These are phyloP conservation scores for Daldinia sp. DNA, from an alignment of 2,329 filamentous ascomycete genomes.

Conservation along the genomic window DNA sequence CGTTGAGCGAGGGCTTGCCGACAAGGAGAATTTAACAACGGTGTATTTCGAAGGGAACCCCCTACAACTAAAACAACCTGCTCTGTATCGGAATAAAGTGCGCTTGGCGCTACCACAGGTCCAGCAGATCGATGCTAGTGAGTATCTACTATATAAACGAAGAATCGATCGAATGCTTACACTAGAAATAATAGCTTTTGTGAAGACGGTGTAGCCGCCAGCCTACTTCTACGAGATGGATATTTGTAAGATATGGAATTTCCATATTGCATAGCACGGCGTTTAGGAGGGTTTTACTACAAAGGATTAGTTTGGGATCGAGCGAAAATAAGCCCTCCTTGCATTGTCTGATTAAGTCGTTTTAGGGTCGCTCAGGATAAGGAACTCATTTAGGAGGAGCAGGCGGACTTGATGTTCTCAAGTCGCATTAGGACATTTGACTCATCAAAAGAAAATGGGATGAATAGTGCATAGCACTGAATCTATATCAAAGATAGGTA, in stretches of 20 bases:
- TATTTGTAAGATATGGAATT: slow-evolving; percentile 3
- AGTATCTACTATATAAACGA: slow-evolving; percentile 54
- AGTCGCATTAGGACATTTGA: slow-evolving; percentile 7
- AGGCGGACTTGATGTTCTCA: slow-evolving; percentile 5
- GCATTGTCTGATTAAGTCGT: slow-evolving; percentile 9
- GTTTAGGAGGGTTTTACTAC: slow-evolving; percentile 35
- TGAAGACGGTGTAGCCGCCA: slow-evolving; percentile 37
- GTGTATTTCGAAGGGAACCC: slow-evolving; percentile 98
- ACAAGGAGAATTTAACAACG: slow-evolving; percentile 83
- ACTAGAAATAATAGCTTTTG: slow-evolving; percentile 35
- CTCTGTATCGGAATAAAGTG: slow-evolving; percentile 93
- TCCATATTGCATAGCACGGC: slow-evolving; percentile 45
- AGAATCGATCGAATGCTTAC: slow-evolving; percentile 18
- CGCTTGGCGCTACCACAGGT: slow-evolving; percentile 86
- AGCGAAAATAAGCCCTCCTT: slow-evolving; percentile 6
- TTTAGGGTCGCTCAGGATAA: background rate
- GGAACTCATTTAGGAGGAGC: slow-evolving; percentile 1
- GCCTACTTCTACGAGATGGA: background rate
- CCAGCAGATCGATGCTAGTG: slow-evolving; percentile 95
- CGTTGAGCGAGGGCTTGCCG: slow-evolving; percentile 77
- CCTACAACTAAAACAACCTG: slow-evolving; percentile 79
- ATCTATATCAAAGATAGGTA: slow-evolving; percentile 34
- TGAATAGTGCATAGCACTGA: slow-evolving; percentile 10
- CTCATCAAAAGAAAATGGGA: slow-evolving; percentile 6
- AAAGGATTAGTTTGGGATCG: slow-evolving; percentile 2